A percentile compares a stretch with the other conserved stretches of the same genome.
Evolutionary conservation across 805 yeast species (phyloP).

Genomic region (Candida rishiriensis): DNA sequence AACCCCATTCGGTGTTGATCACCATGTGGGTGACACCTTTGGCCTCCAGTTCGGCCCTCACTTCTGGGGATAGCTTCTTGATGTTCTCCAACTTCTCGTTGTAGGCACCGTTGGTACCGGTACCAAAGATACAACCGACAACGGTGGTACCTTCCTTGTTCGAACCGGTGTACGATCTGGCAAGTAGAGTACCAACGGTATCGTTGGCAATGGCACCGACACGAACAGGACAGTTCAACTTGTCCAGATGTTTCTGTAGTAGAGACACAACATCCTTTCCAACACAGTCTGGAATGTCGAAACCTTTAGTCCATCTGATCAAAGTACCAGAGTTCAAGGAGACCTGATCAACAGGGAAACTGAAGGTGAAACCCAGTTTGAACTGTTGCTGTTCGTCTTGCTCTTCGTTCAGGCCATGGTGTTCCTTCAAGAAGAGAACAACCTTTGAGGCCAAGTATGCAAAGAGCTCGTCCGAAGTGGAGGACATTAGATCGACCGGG

Average conservation of each 20-base stretch:
- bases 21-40: conserved; percentile 68
- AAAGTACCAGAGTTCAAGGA: conserved; percentile 74
- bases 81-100: conserved; percentile 71
- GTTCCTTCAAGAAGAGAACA: conserved; percentile 55
- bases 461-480: conserved; percentile 66
- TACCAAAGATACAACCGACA: conserved; percentile 90
- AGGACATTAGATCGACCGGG: conserved; percentile 70
- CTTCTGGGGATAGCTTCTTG: conserved; percentile 58
- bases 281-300: conserved; percentile 77
- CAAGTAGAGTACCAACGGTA: conserved; percentile 89
- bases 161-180: conserved; percentile 73
- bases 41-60: conserved; percentile 33
- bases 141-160: conserved; percentile 70
- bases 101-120: conserved; percentile 97
- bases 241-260: conserved; percentile 66
- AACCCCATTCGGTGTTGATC: conserved; percentile 97
- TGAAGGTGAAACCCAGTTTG: conserved; percentile 88
- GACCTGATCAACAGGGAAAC: conserved; percentile 88
- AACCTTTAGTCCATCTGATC: conserved; percentile 96
- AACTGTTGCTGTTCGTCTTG: conserved; percentile 28
- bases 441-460: conserved; percentile 71
- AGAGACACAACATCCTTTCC: conserved; percentile 76
- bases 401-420: conserved; percentile 45
- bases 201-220: conserved; percentile 93
- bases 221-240: conserved; percentile 52